Evolutionary conservation across 495 filamentous ascomycete genomes (phyloP), one percentile per base, ranked within the genome.

Genomic region (Endocarpon pusillum): DNA sequence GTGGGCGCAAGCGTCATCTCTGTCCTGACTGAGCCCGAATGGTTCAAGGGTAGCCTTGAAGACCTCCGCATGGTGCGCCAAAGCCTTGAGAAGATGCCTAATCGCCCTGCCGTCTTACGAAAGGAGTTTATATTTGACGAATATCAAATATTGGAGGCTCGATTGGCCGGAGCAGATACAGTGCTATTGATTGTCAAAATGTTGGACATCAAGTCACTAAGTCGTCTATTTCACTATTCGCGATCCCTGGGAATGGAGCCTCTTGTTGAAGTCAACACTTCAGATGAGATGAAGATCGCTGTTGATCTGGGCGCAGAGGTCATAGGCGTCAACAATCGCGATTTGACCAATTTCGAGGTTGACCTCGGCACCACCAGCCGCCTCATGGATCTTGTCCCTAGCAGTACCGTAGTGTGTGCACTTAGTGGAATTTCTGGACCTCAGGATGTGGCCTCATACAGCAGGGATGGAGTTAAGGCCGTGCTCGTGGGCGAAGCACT

Each of bases 101-200:
- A 94, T 52, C 69, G 89, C 24, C 89, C 89, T 3, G 89, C 86
- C 6, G 65, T 99, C 4, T 62, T 99, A 14, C 71, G 91, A 4
- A 99, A 99, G 49, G 89, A 99, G 33, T 99, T 99, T 45, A 73
- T 99, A 26, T 96, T 99, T 46, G 85, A 94, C 12, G 83, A 94
- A 48, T 99, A 96, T 52, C 89, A 99, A 52, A 96, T 99, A 36
- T 60, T 99, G 19, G 89, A 99, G 53, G 89, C 91, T 5, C 67
- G 91, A 17, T 59, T 99, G 25, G 84, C 87, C 2, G 89, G 89
- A 28, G 89, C 91, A 19, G 89, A 99, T 52, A 96, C 87, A 0
- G 80, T 96, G 1, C 63, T 99, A 8, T 62, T 99, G 21, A 99
- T 99, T 39, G 91, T 99, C 7, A 99, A 99, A 62, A 96, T 99